Base-by-base conservation (phyloP, 805 yeast species). In the Saccharomycopsis olivae region DNA sequence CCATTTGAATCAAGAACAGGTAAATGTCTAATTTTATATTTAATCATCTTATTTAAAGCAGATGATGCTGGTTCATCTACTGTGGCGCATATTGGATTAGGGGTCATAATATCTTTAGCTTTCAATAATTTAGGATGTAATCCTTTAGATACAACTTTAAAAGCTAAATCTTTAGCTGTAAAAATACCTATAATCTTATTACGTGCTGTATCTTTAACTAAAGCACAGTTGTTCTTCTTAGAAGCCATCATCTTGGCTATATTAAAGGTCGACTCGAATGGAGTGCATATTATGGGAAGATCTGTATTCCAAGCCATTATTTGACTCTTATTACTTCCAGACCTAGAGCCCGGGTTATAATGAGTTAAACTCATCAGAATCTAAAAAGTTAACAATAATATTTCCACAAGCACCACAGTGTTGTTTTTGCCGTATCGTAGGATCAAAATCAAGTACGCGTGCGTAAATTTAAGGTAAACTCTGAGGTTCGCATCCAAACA, bases 91-190 rank as follows among this genome's bases (percentile, higher is more conserved):
- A 54, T 51, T 0, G 72, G 72, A 14, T 51, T 51, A 2, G 46
- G 47, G 0, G 72, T 62, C 70, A 66, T 64, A 10, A 67, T 64
- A 18, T 53, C 51, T 24, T 52, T 54, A 4, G 66, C 63, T 3
- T 49, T 48, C 1, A 63, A 53, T 1, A 35, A 14, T 11, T 47
- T 43, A 1, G 60, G 57, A 29, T 55, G 53, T 17, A 56, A 31
- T 5, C 54, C 59, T 18, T 44, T 38, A 0, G 65, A 64, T 13
- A 60, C 58, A 3, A 62, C 68, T 28, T 66, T 55, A 29, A 64
- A 64, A 0, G 71, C 71, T n/a, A 67, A 50, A 47, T 67, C 73
- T 43, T 64, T 66, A 0, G 72, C 65, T 1, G 73, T 67, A 35
- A 64, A 55, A 5, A 67, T 50, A 1, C 71, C 72, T n/a, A 59